Base-by-base conservation (phyloP, 2,329 filamentous ascomycete genomes). In the Akanthomyces uredinophilus region DNA sequence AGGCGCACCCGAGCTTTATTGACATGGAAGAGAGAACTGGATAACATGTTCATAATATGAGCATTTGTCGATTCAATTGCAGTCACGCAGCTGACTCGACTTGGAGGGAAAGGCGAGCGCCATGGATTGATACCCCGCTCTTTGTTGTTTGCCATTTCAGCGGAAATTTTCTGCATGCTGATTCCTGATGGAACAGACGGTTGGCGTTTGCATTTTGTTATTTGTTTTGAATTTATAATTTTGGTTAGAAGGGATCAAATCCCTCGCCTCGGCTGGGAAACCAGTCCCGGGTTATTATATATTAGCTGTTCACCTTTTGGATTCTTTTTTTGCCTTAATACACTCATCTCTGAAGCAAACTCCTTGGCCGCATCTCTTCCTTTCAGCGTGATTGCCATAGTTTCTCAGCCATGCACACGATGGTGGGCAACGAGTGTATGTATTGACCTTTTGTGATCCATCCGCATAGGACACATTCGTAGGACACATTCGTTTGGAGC, bases 51-150 rank as follows among this genome's bases (percentile, higher is more conserved):
- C 35, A n/a, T 55, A 51, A 62, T 50, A 13, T 32, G 51, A 47
- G 47, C 52, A 44, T 22, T 37, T 1, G 14, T 2, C 43, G 60
- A 50, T 61, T 43, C 44, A 49, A 43, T 16, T 50, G 37, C 29
- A 22, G 37, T 29, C 32, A 32, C 43, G 20, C 41, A 50, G 32
- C 37, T n/a, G 2, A 22, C 43, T n/a, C 22, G 39, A 39, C 49
- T 54, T 39, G 51, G 43, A 22, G 39, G 43, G 27, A 53, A 50
- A 51, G 24, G 50, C 32, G 46, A 56, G 60, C 46, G 57, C 50
- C 44, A 35, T 41, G 51, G 46, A 59, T 60, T 61, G 64, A 63
- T 63, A 63, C 64, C 62, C 64, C 58, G 60, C 47, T 63, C 39
- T 63, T 56, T 39, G 37, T 39, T 63, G 51, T 51, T 47, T 39